Conservation (phyloP, 768 basidiomycete species). For the Lactifluus pinguis region DNA sequence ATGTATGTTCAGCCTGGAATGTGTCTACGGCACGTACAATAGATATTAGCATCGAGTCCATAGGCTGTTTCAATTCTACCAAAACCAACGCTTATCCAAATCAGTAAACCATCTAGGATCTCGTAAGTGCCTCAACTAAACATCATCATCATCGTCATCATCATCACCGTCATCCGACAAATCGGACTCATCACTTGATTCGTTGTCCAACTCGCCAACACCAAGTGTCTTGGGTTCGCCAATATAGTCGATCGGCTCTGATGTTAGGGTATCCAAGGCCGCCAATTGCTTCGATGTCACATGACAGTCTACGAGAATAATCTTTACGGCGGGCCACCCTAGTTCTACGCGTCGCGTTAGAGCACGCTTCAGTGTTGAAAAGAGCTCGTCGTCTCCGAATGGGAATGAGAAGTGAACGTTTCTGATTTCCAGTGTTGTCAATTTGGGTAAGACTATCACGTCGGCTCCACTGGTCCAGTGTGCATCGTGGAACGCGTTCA, state of each 20-base stretch:
- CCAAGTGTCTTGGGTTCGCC: conserved; percentile 11
- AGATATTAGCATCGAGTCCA: neutral
- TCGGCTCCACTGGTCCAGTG: neutral
- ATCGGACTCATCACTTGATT: neutral
- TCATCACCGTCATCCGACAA: no score
- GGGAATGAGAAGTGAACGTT: conserved; percentile 16
- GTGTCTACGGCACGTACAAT: no score
- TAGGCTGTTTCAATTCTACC: neutral
- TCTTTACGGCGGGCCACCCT: neutral
- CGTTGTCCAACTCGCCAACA: conserved; percentile 1
- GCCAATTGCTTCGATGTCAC: conserved; percentile 8
- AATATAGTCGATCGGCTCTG: neutral
- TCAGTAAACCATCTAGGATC: neutral
- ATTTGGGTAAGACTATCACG: neutral
- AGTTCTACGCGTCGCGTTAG: neutral
- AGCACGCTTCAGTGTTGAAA: conserved; percentile 4
- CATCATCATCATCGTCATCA: neutral
- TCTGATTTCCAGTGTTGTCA: neutral
- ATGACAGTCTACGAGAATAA: neutral
- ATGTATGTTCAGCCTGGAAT: no score
- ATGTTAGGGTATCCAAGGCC: neutral
- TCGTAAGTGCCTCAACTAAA: neutral
- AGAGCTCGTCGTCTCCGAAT: conserved; percentile 6
- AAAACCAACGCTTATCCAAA: neutral
- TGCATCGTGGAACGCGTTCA: neutral